phyloP scores from a whole-genome alignment of 2,329 filamentous ascomycete genomes.

The Colletotrichum sansevieriae region DNA sequence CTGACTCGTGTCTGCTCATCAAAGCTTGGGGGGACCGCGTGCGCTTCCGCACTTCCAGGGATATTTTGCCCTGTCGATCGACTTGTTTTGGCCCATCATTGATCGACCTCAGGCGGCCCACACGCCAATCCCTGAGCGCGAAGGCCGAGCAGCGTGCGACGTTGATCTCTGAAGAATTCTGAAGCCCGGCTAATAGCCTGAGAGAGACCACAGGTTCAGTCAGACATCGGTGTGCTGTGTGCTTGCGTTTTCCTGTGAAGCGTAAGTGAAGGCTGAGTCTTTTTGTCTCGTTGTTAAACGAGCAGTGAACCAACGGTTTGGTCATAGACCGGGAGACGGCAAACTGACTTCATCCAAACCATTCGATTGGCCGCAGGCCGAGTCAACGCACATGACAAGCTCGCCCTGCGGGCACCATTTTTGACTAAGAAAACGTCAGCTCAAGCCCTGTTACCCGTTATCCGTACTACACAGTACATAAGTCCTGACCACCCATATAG shows the following conservation, averaged over 20 bases:
- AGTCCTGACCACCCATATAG: background rate
- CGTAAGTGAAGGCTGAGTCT: background rate
- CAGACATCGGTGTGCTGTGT: background rate
- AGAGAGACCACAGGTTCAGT: background rate
- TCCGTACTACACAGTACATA: slow-evolving; percentile 8
- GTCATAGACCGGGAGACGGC: background rate
- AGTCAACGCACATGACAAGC: slow-evolving; percentile 33
- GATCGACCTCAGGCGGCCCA: slow-evolving; percentile 34
- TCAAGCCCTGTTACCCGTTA: background rate
- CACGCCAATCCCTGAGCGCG: slow-evolving; percentile 15
- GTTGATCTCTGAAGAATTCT: slow-evolving; percentile 25
- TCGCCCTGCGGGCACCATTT: slow-evolving; percentile 24
- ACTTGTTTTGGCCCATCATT: slow-evolving; percentile 21
- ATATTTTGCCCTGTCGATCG: slow-evolving; percentile 38
- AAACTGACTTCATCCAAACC: slow-evolving; percentile 21
- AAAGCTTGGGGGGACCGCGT: slow-evolving; percentile 8
- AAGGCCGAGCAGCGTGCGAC: slow-evolving; percentile 18
- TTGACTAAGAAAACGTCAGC: slow-evolving; percentile 7
- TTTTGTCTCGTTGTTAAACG: background rate
- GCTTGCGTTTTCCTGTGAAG: background rate
- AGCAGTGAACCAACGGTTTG: too few relatives aligned
- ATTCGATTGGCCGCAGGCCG: background rate
- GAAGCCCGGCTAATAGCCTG: slow-evolving; percentile 10
- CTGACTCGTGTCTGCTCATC: slow-evolving; percentile 26
- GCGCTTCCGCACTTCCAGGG: slow-evolving; percentile 19